Evolutionary conservation across 2,329 filamentous ascomycete species (phyloP).

Genomic region (Diaporthe humulicola): DNA sequence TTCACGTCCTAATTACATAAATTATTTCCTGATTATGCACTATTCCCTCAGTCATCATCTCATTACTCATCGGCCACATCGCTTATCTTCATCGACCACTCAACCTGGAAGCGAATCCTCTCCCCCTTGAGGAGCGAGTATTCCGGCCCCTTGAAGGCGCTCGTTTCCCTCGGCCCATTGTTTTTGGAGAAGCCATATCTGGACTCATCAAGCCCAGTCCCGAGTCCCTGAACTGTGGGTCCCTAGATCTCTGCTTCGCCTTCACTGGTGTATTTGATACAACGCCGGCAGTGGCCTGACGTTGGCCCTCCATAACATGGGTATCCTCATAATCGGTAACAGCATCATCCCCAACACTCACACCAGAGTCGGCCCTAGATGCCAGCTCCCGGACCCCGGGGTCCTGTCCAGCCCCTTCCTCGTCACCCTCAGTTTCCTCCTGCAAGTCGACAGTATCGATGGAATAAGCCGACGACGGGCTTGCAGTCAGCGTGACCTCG

Average conservation of each 20-base stretch:
- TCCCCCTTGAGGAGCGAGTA: background rate
- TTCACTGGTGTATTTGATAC: background rate
- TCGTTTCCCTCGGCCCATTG: background rate
- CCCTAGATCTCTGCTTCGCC: background rate
- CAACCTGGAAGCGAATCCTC: background rate
- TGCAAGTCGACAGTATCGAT: background rate
- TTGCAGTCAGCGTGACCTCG: background rate
- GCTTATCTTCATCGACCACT: background rate
- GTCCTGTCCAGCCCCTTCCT: background rate
- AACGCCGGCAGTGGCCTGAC: background rate
- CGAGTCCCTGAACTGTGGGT: slow-evolving; percentile 5
- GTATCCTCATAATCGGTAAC: background rate
- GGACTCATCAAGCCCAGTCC: background rate
- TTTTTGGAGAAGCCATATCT: background rate
- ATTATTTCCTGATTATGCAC: background rate
- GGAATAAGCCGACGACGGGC: slow-evolving; percentile 7
- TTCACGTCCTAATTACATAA: background rate
- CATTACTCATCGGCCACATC: background rate
- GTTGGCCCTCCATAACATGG: too few relatives aligned
- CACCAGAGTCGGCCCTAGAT: slow-evolving; percentile 21
- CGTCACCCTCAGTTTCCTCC: background rate
- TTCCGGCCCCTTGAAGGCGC: background rate
- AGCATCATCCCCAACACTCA: slow-evolving; percentile 1
- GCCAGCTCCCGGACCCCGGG: background rate
- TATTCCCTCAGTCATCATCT: too few relatives aligned